phyloP scores from a whole-genome alignment of 2,329 filamentous ascomycete genomes.

The Celoporthe dispersa region DNA sequence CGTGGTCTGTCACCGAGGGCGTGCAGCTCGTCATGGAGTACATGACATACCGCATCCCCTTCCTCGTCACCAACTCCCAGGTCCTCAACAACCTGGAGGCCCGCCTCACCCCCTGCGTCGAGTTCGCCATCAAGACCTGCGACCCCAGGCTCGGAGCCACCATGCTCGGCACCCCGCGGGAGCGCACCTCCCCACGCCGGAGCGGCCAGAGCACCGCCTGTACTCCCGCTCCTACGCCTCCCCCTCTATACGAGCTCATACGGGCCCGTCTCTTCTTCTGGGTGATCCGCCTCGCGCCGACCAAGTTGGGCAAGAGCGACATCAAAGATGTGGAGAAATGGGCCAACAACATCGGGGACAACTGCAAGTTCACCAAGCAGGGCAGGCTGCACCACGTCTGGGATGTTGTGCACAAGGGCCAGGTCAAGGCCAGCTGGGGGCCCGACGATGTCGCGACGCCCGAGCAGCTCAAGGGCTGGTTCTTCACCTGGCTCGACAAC shows the following conservation, averaged over 20 bases:
- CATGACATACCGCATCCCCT: neutral
- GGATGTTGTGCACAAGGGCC: neutral
- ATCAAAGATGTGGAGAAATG: neutral
- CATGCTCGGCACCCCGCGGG: neutral
- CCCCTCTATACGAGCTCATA: neutral
- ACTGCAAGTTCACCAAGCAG: neutral
- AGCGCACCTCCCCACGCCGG: neutral
- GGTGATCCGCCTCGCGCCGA: neutral
- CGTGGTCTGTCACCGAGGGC: neutral
- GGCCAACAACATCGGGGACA: neutral
- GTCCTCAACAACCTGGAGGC: neutral
- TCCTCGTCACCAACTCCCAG: neutral
- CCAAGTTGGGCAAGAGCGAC: neutral
- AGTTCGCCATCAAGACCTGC: neutral
- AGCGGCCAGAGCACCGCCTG: neutral
- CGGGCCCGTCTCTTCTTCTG: constrained; percentile 3
- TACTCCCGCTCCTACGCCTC: constrained; percentile 1
- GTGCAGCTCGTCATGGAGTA: constrained; percentile 9
- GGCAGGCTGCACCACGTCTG: neutral
- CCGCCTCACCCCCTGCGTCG: neutral
- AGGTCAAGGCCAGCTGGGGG: neutral
- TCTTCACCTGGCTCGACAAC: constrained; percentile 1
- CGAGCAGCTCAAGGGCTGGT: neutral
- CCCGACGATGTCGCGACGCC: neutral
- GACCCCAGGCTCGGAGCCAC: neutral